Conservation (phyloP, 1,139 yeast species). For the Kluyveromyces marxianus region DNA sequence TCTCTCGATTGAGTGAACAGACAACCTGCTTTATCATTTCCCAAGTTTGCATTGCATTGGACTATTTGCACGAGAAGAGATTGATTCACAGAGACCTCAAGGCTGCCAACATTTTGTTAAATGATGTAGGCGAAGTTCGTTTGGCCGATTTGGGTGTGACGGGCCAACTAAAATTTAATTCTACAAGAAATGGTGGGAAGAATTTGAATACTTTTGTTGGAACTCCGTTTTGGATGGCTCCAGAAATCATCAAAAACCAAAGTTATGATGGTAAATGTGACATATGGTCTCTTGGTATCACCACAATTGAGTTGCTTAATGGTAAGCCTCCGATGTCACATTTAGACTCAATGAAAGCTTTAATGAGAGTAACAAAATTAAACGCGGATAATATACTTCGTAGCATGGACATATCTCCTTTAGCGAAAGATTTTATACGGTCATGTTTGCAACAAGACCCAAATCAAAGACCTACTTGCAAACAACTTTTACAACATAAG, state of each 20-base stretch:
- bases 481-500: conserved; percentile 38
- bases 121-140: conserved; percentile 55
- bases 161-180: conserved; percentile 63
- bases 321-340: conserved; percentile 69
- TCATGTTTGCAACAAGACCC: conserved; percentile 57
- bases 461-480: conserved; percentile 42
- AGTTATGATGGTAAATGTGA: conserved; percentile 79
- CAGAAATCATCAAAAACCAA: conserved; percentile 54
- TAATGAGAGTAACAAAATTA: conserved; percentile 61
- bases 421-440: conserved; percentile 51
- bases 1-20: conserved; percentile 44
- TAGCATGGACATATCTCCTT: conserved; percentile 37
- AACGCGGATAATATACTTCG: conserved; percentile 52
- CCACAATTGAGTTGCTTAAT: conserved; percentile 64
- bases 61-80: conserved; percentile 62
- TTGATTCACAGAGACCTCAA: conserved; percentile 83
- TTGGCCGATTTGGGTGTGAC: conserved; percentile 86
- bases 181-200: conserved; percentile 36
- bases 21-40: conserved; percentile 51
- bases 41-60: conserved; percentile 56
- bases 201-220: conserved; percentile 64
- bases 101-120: conserved; percentile 71
- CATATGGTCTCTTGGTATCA: conserved; percentile 84
- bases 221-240: conserved; percentile 94
- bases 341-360: conserved; percentile 66